phyloP scores from a whole-genome alignment of 257 asterid species.

The Anisodus tanguticus region DNA sequence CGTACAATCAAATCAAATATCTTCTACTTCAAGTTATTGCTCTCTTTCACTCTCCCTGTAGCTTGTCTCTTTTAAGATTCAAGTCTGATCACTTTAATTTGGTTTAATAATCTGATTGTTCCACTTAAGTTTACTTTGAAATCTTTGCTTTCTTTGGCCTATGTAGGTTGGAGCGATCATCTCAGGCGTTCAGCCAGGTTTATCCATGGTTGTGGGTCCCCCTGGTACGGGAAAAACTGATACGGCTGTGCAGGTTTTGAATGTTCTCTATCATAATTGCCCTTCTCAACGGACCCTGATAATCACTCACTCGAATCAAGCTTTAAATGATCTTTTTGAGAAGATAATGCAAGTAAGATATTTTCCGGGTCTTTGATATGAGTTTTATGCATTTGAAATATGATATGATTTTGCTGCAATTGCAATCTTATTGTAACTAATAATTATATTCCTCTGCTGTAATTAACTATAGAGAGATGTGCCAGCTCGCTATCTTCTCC shows the following conservation, averaged over 20 bases:
- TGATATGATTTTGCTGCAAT: not conserved
- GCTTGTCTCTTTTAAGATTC: slow-evolving; percentile 12
- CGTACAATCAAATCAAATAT: not conserved
- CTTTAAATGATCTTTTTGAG: slow-evolving; percentile 94
- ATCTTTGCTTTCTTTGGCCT: slow-evolving; percentile 30
- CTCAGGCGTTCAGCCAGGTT: slow-evolving; percentile 96
- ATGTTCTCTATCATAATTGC: slow-evolving; percentile 96
- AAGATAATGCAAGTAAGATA: slow-evolving; percentile 91
- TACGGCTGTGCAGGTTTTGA: slow-evolving; percentile 94
- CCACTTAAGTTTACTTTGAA: slow-evolving; percentile 12
- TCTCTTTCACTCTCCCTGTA: not conserved
- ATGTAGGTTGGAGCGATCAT: slow-evolving; percentile 84
- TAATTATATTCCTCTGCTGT: slow-evolving; percentile 14
- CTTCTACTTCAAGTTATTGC: not conserved
- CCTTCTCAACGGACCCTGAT: slow-evolving; percentile 99
- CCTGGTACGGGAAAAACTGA: slow-evolving; percentile 99
- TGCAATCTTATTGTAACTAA: not conserved
- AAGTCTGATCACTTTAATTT: slow-evolving; percentile 14
- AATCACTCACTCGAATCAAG: slow-evolving; percentile 98
- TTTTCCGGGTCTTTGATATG: not conserved
- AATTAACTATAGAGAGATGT: slow-evolving; percentile 75
- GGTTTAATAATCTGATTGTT: not conserved
- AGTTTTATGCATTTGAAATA: not conserved
- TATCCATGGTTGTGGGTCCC: slow-evolving; percentile 99
- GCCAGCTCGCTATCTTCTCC: slow-evolving; percentile 97